Conservation (phyloP, 257 asterid genomes). For the Avicennia marina region DNA sequence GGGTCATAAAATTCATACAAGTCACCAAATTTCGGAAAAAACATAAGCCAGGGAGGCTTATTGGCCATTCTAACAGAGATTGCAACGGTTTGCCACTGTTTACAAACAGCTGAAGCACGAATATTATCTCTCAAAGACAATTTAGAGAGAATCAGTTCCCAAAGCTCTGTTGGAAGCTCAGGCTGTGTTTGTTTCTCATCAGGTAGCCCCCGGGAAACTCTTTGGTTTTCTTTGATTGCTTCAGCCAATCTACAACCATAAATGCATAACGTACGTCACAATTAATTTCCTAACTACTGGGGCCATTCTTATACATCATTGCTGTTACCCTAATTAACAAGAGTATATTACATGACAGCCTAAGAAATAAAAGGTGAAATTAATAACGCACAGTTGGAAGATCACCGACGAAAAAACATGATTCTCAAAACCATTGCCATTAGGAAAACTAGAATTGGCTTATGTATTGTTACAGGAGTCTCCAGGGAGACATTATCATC, state of each 20-base stretch:
- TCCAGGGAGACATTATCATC: neutral
- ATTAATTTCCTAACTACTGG: neutral
- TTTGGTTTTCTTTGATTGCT: conserved; percentile 21
- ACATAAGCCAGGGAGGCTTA: conserved; percentile 83
- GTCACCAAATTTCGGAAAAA: conserved; percentile 61
- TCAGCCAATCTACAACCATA: conserved; percentile 46
- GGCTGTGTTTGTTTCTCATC: conserved; percentile 28
- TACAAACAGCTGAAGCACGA: conserved; percentile 83
- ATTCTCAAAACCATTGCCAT: neutral
- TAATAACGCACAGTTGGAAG: neutral
- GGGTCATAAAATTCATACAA: conserved; percentile 82
- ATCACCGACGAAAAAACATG: neutral
- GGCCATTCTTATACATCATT: neutral
- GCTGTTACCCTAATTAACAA: conserved; percentile 2
- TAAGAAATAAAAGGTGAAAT: conserved; percentile 2
- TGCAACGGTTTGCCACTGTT: conserved; percentile 59
- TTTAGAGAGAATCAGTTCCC: conserved; percentile 53
- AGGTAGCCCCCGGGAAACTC: conserved; percentile 16
- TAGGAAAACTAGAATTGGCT: neutral
- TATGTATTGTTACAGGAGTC: neutral
- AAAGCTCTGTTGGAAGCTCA: conserved; percentile 59
- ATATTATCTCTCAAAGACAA: conserved; percentile 63
- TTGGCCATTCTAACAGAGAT: conserved; percentile 52
- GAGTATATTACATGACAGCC: neutral
- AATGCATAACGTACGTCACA: neutral